Base-by-base conservation (phyloP, 2,329 filamentous ascomycete species). In the Setomelanomma holmii region DNA sequence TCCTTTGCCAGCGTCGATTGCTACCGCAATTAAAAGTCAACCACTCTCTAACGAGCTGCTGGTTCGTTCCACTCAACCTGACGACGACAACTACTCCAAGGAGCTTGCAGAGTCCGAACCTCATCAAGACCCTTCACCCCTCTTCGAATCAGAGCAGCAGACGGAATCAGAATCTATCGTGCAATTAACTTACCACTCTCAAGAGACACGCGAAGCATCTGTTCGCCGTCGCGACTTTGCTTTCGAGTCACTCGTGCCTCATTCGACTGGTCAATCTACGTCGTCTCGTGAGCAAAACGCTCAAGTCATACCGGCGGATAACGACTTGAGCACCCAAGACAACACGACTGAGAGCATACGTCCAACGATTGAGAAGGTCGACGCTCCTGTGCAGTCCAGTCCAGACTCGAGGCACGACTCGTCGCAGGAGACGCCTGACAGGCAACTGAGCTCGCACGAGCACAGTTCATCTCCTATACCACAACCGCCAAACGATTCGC, bases 401-500 rank as follows among this genome's bases (percentile, higher is more conserved):
- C 52, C 56, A 33, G 49, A 43, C 24, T 68, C 67, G 5, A 61
- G 69, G 19, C 68, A 69, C 66, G 67, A 71, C 47, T 71, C 69
- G 10, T 72, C 69, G 2, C 69, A 73, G 45, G 60, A 72, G 30
- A 61, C 63, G 4, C 62, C 67, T 36, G 58, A 64, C 17, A 51
- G 27, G 27, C 44, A 24, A 8, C 22, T 30, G 14, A 45, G 45
- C 10, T 53, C 52, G 20, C n/a, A 33, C 21, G 33, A 50, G n/a
- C 16, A 40, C 20, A 58, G 47, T 33, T 56, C 56, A 30, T 71
- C 69, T 8, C 60, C 64, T 4, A 49, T 63, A 5, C 60, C 59
- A 7, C 53, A 49, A 14, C 63, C 63, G 11, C 68, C 69, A n/a
- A 57, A 46, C 27, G 54, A 67, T 27, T 72, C 67, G 0, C 16